Conservation (phyloP, 2,329 filamentous ascomycete species). For the Thelonectria rubi region DNA sequence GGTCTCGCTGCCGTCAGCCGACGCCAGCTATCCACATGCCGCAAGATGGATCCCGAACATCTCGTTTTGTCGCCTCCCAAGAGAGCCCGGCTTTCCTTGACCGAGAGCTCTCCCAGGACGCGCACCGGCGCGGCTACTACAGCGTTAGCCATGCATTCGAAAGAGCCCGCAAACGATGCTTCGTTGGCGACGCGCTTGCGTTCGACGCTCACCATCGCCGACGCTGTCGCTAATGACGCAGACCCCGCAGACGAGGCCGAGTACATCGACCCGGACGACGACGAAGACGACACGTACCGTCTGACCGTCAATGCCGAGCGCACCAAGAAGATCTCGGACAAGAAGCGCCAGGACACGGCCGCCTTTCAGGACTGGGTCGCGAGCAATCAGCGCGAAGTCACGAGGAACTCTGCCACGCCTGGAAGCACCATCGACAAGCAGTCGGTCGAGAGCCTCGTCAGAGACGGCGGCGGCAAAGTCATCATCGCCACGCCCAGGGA, state of each 20-base stretch:
- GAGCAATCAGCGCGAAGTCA: slow-evolving; percentile 50
- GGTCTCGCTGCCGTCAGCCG: background rate
- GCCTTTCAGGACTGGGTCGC: slow-evolving; percentile 58
- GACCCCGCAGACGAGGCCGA: slow-evolving; percentile 19
- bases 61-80: background rate
- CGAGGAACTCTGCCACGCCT: slow-evolving; percentile 37
- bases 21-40: background rate
- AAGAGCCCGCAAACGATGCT: background rate
- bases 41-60: background rate
- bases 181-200: background rate
- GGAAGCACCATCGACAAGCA: slow-evolving; percentile 43
- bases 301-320: slow-evolving; percentile 44
- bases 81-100: background rate
- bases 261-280: slow-evolving; percentile 32
- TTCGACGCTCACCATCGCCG: background rate
- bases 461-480: slow-evolving; percentile 51
- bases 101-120: background rate
- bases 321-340: slow-evolving; percentile 53
- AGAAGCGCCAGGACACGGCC: slow-evolving; percentile 59
- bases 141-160: background rate
- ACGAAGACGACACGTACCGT: slow-evolving; percentile 42
- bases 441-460: slow-evolving; percentile 47
- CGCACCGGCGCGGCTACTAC: background rate
- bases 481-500: slow-evolving; percentile 84
- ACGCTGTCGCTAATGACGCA: background rate